These are phyloP conservation scores for Thielaviopsis euricoi DNA, from an alignment of 2,329 filamentous ascomycete species.

Conservation along the genomic window DNA sequence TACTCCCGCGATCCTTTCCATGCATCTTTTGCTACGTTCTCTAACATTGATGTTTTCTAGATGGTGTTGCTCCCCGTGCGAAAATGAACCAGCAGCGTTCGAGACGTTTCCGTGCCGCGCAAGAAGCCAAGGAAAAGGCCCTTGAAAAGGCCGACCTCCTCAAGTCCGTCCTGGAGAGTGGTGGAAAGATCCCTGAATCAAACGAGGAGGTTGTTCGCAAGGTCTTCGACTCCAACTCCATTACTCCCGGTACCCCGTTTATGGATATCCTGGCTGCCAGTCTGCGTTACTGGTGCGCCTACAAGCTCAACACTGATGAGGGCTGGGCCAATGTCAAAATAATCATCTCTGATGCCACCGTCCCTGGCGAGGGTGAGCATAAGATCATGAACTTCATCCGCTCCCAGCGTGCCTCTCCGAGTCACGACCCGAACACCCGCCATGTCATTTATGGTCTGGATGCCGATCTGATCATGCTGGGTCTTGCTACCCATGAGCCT, in stretches of 20 bases:
- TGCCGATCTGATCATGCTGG: conserved; percentile 97
- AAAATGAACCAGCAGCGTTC: conserved; percentile 99
- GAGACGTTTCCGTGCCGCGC: conserved; percentile 81
- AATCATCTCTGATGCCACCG: conserved; percentile 95
- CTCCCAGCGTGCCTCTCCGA: conserved; percentile 75
- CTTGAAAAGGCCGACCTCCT: conserved; percentile 77
- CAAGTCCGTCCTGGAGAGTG: conserved; percentile 66
- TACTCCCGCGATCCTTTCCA: conserved; percentile 1
- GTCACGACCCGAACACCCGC: conserved; percentile 89
- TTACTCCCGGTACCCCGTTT: conserved; percentile 93
- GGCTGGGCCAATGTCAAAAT: conserved; percentile 93
- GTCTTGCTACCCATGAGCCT: conserved; percentile 89
- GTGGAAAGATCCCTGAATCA: conserved; percentile 30
- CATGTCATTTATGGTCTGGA: conserved; percentile 98
- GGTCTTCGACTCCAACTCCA: conserved; percentile 75
- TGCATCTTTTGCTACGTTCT: conserved; percentile 1
- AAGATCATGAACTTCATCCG: conserved; percentile 99
- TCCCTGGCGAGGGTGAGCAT: conserved; percentile 95
- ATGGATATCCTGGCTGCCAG: conserved; percentile 90
- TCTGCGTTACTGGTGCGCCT: conserved; percentile 89
- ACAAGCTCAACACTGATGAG: conserved; percentile 93
- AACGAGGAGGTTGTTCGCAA: conserved; percentile 53
- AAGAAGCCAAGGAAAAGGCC: conserved; percentile 88
- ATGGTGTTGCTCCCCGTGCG: conserved; percentile 90
- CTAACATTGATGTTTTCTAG: conserved; percentile 26